A percentile compares a stretch with the other conserved stretches of the same genome.
phyloP scores from a whole-genome alignment of 2,329 filamentous ascomycete genomes.

The Malbranchea cinnamomea region DNA sequence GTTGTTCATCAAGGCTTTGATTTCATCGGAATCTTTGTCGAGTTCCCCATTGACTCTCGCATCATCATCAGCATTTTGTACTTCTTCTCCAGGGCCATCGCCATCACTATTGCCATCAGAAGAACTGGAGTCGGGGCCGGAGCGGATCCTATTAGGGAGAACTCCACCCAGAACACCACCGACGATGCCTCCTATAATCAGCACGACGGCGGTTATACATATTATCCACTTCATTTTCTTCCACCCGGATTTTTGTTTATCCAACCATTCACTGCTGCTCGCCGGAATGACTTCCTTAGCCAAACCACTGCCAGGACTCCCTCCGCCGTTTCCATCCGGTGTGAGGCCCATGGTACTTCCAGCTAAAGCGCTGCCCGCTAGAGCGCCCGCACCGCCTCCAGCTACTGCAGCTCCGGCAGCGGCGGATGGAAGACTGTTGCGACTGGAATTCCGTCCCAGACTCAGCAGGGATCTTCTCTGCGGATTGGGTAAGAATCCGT shows the following conservation, averaged over 20 bases:
- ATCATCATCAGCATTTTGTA: slow-evolving; percentile 47
- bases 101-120: slow-evolving; percentile 21
- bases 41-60: slow-evolving; percentile 52
- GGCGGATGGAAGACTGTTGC: slow-evolving; percentile 18
- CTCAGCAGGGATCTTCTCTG: slow-evolving; percentile 47
- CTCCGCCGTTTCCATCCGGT: slow-evolving; percentile 21
- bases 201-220: slow-evolving; percentile 46
- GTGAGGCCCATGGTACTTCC: slow-evolving; percentile 27
- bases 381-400: slow-evolving; percentile 26
- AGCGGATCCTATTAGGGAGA: slow-evolving; percentile 37
- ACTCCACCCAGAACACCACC: slow-evolving; percentile 62
- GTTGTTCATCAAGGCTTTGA: slow-evolving; percentile 71
- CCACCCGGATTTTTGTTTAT: slow-evolving; percentile 44
- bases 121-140: slow-evolving; percentile 8
- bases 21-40: slow-evolving; percentile 58
- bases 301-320: slow-evolving; percentile 26
- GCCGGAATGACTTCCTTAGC: slow-evolving; percentile 41
- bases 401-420: slow-evolving; percentile 32
- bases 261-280: slow-evolving; percentile 55
- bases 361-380: slow-evolving; percentile 29
- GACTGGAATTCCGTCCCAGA: slow-evolving; percentile 32
- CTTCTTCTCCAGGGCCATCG: no score
- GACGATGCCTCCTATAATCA: slow-evolving; percentile 57
- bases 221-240: slow-evolving; percentile 57
- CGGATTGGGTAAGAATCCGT: slow-evolving; percentile 49